phyloP scores from a whole-genome alignment of 208 protist genomes.

The Strigomonas culicis region DNA sequence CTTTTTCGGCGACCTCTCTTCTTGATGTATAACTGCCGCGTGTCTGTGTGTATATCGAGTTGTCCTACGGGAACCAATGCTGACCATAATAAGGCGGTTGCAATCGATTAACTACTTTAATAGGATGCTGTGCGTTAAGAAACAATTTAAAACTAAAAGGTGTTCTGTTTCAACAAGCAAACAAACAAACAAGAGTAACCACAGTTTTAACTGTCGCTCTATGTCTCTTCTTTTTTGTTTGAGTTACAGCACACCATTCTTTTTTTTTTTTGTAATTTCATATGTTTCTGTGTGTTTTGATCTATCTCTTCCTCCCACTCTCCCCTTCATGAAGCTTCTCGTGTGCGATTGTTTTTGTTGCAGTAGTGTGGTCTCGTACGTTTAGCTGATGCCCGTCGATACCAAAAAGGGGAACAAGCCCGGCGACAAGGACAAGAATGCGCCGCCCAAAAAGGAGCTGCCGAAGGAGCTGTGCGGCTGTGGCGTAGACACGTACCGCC shows the following conservation, averaged over 20 bases:
- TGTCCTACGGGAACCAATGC: conserved; percentile 2
- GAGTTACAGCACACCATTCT: neutral
- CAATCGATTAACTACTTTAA: conserved; percentile 3
- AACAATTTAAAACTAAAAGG: conserved; percentile 7
- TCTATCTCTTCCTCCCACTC: conserved; percentile 7
- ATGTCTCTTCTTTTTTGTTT: conserved; percentile 3
- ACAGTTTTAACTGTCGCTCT: neutral
- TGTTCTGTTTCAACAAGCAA: conserved; percentile 9
- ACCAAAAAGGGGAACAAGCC: conserved; percentile 21
- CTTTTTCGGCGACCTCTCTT: conserved; percentile 76
- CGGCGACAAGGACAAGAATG: conserved; percentile 36
- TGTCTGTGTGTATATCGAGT: neutral
- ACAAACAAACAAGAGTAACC: neutral
- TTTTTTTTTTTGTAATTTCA: neutral
- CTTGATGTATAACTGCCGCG: neutral
- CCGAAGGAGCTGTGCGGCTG: conserved; percentile 81
- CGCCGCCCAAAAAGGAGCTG: conserved; percentile 40
- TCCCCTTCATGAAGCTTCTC: neutral
- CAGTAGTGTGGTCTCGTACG: neutral
- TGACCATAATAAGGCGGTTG: too few species aligned
- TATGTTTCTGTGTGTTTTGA: too few species aligned
- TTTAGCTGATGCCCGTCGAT: conserved; percentile 22
- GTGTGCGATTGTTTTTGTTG: neutral
- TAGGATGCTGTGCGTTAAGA: neutral
- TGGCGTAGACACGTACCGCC: conserved; percentile 76